These are phyloP conservation scores for Phytopythium delawarense DNA, from an alignment of 352 stramenopile species.

Conservation along the genomic window DNA sequence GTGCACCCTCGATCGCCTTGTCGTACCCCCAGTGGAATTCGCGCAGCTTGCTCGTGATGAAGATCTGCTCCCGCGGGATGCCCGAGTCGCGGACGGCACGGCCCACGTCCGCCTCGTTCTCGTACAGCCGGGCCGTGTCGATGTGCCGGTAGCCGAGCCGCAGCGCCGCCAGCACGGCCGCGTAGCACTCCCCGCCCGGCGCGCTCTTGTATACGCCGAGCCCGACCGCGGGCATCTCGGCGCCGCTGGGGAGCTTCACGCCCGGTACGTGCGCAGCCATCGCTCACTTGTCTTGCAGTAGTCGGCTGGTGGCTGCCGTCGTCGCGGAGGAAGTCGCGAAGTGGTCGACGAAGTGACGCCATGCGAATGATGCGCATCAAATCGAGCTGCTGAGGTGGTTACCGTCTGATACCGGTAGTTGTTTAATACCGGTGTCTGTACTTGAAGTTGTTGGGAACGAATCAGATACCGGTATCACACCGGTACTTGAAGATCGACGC, in stretches of 20 bases:
- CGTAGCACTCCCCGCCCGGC: conserved; percentile 27
- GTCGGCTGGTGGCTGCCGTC: too few species aligned
- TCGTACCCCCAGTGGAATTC: conserved; percentile 68
- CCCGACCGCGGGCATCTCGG: conserved; percentile 34
- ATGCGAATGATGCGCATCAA: neutral
- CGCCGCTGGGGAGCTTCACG: conserved; percentile 27
- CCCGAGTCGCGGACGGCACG: conserved; percentile 51
- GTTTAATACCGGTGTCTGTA: neutral
- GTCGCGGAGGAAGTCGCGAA: neutral
- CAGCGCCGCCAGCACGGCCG: conserved; percentile 34
- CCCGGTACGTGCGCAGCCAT: conserved; percentile 15
- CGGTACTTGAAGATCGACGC: neutral
- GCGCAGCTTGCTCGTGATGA: conserved; percentile 74
- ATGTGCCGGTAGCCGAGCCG: conserved; percentile 78
- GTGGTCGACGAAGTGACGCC: neutral
- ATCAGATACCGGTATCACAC: conserved; percentile 1
- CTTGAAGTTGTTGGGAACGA: neutral
- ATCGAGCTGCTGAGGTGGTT: neutral
- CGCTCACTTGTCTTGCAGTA: neutral
- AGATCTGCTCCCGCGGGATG: conserved; percentile 59
- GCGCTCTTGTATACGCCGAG: conserved; percentile 42
- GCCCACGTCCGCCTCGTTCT: conserved; percentile 81
- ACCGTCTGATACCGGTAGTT: neutral
- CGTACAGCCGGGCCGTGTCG: conserved; percentile 80
- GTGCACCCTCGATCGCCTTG: conserved; percentile 41